Conservation (phyloP, 352 stramenopile genomes). For the Peronosclerospora sorghi region DNA sequence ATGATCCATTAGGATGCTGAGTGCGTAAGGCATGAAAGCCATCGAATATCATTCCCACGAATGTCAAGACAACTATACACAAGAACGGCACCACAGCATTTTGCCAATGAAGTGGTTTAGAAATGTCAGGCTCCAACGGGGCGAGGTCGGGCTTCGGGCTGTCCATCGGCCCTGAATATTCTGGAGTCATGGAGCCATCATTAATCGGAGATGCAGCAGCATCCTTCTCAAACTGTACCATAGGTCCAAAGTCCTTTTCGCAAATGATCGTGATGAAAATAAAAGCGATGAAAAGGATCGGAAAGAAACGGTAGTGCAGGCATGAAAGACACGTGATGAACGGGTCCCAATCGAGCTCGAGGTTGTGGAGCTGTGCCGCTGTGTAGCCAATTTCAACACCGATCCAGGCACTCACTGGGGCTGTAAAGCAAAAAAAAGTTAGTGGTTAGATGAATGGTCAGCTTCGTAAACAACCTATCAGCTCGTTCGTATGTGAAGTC, state of each 20-base stretch:
- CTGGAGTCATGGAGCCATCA: constrained; percentile 43
- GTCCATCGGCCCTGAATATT: constrained; percentile 53
- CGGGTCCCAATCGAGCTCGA: constrained; percentile 80
- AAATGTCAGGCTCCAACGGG: constrained; percentile 53
- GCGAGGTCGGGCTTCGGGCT: constrained; percentile 57
- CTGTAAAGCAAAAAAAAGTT: constrained; percentile 13
- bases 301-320: constrained; percentile 81
- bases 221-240: constrained; percentile 81
- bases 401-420: constrained; percentile 84
- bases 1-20: constrained; percentile 33
- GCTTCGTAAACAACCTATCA: neutral
- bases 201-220: constrained; percentile 61
- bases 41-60: constrained; percentile 83
- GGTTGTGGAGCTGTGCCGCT: constrained; percentile 54
- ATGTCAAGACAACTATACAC: constrained; percentile 73
- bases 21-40: constrained; percentile 43
- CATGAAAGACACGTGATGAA: constrained; percentile 80
- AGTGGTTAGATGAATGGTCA: neutral
- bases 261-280: constrained; percentile 87
- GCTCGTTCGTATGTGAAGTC: neutral
- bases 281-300: constrained; percentile 80
- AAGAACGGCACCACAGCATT: constrained; percentile 82
- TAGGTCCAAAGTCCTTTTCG: constrained; percentile 81
- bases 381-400: constrained; percentile 85
- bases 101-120: constrained; percentile 68